A percentile compares a stretch with the other conserved stretches of the same genome.
Conservation (phyloP, 768 basidiomycete genomes). For the Mycena haematopus region DNA sequence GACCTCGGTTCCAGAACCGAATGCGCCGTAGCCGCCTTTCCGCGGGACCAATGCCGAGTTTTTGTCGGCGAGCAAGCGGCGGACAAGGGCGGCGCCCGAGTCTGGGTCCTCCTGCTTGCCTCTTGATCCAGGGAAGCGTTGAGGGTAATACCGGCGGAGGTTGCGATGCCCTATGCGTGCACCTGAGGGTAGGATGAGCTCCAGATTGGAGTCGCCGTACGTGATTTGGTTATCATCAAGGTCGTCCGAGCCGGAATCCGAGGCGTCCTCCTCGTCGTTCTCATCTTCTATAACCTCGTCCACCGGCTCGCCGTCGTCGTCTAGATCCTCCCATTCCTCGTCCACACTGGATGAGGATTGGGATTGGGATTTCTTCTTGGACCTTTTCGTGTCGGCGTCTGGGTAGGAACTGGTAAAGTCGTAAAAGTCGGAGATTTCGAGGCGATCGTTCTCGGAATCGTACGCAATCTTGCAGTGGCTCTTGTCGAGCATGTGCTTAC, state of each 20-base stretch:
- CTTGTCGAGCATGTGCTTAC: constrained; percentile 97
- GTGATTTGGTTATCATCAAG: constrained; percentile 63
- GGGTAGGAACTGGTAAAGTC: constrained; percentile 89
- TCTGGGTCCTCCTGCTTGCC: constrained; percentile 65
- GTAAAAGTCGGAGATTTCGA: constrained; percentile 93
- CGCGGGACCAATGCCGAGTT: constrained; percentile 85
- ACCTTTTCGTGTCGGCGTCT: constrained; percentile 36
- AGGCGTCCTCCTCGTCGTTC: constrained; percentile 47
- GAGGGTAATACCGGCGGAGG: constrained; percentile 85
- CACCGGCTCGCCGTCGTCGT: constrained; percentile 38
- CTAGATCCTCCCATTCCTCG: constrained; percentile 46
- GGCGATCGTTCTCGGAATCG: constrained; percentile 76
- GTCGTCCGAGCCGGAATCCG: constrained; percentile 44
- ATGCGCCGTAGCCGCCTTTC: constrained; percentile 88
- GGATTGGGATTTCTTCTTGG: constrained; percentile 20
- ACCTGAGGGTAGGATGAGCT: constrained; percentile 93
- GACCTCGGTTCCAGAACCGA: constrained; percentile 79
- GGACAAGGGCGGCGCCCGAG: constrained; percentile 79
- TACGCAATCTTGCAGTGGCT: constrained; percentile 96
- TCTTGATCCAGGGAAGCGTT: constrained; percentile 65
- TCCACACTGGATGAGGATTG: constrained; percentile 34
- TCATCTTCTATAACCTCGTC: constrained; percentile 44
- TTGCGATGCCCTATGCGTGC: constrained; percentile 91
- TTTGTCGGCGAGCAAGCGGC: constrained; percentile 79
- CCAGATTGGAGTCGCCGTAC: constrained; percentile 81